Evolutionary conservation across 2,329 filamentous ascomycete species (phyloP), one percentile per base, ranked within the genome.

Genomic region (Camptophora hylomeconis): DNA sequence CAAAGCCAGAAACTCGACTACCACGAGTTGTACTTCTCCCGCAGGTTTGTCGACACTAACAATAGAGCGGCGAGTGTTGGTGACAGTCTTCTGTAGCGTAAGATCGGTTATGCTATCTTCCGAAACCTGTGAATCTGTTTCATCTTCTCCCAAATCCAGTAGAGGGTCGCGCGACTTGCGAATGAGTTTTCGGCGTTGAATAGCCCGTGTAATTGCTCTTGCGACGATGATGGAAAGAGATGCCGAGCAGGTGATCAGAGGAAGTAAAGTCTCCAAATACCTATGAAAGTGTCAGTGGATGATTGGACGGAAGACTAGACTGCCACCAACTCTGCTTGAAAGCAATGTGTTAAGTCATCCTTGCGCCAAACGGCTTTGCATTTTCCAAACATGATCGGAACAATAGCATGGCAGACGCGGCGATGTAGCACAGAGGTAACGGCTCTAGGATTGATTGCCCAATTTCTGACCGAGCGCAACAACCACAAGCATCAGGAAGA

Each of bases 181-280:
- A 5, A 17, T 15, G n/a, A n/a, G 24, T 19, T 31, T 27, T 12
- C 19, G 32, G 8, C 10, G 15, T 26, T 33, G 22, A 18, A 32
- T 26, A 9, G 17, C 10, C 17, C 13, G 32, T 21, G n/a, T n/a
- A n/a, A n/a, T n/a, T n/a, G n/a, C n/a, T n/a, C n/a, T n/a, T n/a
- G n/a, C n/a, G n/a, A n/a, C n/a, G 32, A 93, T 67, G 42, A 74
- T 64, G 29, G 80, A 50, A 41, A 86, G 52, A 5, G 89, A 95
- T 15, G 79, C 44, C 38, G 58, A 67, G 53, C 84, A 71, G 33
- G 78, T 64, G 37, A 75, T 58, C 36, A 89, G 61, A 31, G 89
- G 89, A 31, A 95, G 65, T 25, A 92, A 62, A 36, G 81, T 72
- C 54, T 81, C 76, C 30, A 92, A 69, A 53, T 80, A 86, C 53